phyloP scores from a whole-genome alignment of 23 red algal species.

The Gracilaria vermiculophylla region DNA sequence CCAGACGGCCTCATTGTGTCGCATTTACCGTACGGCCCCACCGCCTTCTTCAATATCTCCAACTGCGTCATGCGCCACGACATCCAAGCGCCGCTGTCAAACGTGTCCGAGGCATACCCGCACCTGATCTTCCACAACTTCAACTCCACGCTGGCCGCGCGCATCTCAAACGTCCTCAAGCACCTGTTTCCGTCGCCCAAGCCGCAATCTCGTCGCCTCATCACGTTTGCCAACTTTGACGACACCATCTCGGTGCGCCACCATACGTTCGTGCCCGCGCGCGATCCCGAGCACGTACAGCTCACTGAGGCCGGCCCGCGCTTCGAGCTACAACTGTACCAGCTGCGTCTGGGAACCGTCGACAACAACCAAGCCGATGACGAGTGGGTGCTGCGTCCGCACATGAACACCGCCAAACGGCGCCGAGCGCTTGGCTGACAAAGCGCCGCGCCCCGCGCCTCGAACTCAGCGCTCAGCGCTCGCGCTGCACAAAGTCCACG shows the following conservation, averaged over 20 bases:
- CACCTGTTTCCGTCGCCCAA: slow-evolving; percentile 87
- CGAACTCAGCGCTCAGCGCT: neutral
- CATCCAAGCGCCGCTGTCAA: slow-evolving; percentile 51
- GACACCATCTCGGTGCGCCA: slow-evolving; percentile 82
- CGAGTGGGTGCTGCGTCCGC: slow-evolving; percentile 90
- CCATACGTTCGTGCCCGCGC: slow-evolving; percentile 60
- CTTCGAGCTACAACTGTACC: slow-evolving; percentile 93
- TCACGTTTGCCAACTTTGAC: slow-evolving; percentile 82
- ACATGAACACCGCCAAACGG: slow-evolving; percentile 87
- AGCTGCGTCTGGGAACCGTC: slow-evolving; percentile 88
- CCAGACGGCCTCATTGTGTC: slow-evolving; percentile 91
- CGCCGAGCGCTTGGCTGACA: slow-evolving; percentile 62
- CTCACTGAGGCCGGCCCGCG: slow-evolving; percentile 92
- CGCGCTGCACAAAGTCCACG: slow-evolving; percentile 56
- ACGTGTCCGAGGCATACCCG: slow-evolving; percentile 79
- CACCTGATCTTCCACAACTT: slow-evolving; percentile 94
- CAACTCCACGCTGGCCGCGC: slow-evolving; percentile 56
- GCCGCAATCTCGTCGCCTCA: slow-evolving; percentile 73
- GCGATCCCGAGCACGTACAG: slow-evolving; percentile 48
- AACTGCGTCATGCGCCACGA: slow-evolving; percentile 98
- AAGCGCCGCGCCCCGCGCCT: neutral
- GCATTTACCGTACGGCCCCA: slow-evolving; percentile 93
- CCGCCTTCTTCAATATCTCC: slow-evolving; percentile 88
- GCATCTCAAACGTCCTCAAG: slow-evolving; percentile 74
- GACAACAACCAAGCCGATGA: slow-evolving; percentile 92